Evolutionary conservation across 2,329 filamentous ascomycete species (phyloP).

Genomic region (Pseudogymnoascus sp.): DNA sequence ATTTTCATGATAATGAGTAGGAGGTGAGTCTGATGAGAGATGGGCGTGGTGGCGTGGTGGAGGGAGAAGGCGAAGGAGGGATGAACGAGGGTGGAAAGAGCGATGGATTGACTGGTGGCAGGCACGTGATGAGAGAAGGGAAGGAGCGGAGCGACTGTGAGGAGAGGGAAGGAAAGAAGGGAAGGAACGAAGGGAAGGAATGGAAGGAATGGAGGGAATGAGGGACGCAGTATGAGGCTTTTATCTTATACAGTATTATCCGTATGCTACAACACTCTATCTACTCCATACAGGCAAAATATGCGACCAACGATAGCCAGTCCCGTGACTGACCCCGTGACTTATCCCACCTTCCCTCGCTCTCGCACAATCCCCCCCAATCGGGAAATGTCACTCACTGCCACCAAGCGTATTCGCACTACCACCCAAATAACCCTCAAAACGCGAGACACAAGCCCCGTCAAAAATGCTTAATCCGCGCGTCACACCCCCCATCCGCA

Average conservation of each 20-base stretch:
- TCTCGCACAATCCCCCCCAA: not conserved
- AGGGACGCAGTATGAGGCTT: not conserved
- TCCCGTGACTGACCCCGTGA: not conserved
- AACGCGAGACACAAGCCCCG: not conserved
- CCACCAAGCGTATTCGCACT: not conserved
- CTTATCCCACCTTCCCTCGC: not conserved
- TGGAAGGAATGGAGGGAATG: not conserved
- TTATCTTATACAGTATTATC: not conserved
- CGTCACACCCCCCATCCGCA: not conserved
- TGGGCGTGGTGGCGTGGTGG: not conserved
- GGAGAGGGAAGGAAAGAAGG: too few relatives aligned
- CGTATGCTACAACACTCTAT: not conserved
- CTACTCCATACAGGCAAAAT: not conserved
- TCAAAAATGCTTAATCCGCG: not conserved
- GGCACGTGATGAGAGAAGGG: not conserved
- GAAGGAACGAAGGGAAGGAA: not conserved
- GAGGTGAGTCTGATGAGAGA: not conserved
- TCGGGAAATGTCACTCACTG: not conserved
- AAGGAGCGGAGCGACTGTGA: not conserved
- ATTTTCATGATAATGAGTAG: not conserved
- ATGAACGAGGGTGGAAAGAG: too few relatives aligned
- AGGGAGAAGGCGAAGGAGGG: not conserved
- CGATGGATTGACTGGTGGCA: too few relatives aligned
- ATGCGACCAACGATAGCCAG: fast-evolving
- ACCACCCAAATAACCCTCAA: not conserved